Evolutionary conservation across 2,329 filamentous ascomycete species (phyloP), one percentile per base, ranked within the genome.

Genomic region (Sordariomycetes sp.): DNA sequence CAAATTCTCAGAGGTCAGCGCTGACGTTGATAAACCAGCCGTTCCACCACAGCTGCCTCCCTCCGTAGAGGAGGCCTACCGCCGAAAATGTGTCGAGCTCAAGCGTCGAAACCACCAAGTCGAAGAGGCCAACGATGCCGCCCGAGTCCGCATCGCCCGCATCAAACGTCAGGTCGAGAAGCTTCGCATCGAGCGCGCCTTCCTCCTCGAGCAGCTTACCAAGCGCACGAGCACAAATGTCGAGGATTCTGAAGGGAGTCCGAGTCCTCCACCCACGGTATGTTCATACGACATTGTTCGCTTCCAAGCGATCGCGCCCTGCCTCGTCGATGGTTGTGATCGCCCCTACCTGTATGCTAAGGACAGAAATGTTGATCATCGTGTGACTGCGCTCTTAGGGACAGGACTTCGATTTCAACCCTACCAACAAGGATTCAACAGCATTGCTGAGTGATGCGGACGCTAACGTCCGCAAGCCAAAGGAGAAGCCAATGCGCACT

Each of bases 21-120:
- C 56, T 61, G 54, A 64, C 50, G 41, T 46, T 35, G 37, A 39
- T 46, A 41, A 38, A 38, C 43, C 41, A 32, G 33, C 39, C 42
- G 64, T 74, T 35, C 75, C 75, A 20, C 74, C 76, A 12, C 61
- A 75, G 26, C 67, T 82, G 4, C 86, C 90, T 15, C 90, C 92
- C 12, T 94, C 87, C 12, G 87, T 96, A 42, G 90, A 98, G 61
- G 82, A 90, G 55, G 88, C 90, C 33, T 98, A 96, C 62, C 87
- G 92, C 50, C 78, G 86, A 44, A 96, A 98, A 75, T 96, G 90
- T 59, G 86, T 95, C 54, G 84, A 93, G 48, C 75, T 98, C 16
- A 93, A 93, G 63, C 83, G 86, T 48, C 83, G 92, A 40, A 85
- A 92, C 43, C 83, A 80, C 55, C 88, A 95, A 56, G 86, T 96